Percentiles rank a stretch among this genome's conserved stretches.
Conservation (phyloP, 106 monocot genomes). For the Dioscorea zingiberensis region DNA sequence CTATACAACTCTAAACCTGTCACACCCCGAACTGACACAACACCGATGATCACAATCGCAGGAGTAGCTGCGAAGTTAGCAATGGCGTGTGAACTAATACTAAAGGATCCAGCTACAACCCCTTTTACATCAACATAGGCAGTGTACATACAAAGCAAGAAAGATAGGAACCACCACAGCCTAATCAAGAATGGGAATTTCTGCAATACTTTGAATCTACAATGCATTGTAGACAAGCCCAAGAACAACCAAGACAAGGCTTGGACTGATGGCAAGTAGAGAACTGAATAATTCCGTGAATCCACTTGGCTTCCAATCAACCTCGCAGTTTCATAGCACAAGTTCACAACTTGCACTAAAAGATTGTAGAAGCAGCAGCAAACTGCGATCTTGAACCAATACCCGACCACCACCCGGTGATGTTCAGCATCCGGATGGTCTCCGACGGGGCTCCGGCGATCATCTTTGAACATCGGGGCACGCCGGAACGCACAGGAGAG, state of each 20-base stretch:
- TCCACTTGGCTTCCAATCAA: slow-evolving; percentile 8
- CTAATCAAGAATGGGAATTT: slow-evolving; percentile 51
- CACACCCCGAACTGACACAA: slow-evolving; percentile 35
- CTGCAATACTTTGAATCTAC: slow-evolving; percentile 17
- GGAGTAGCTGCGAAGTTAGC: slow-evolving; percentile 50
- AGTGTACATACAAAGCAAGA: slow-evolving; percentile 35
- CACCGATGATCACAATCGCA: slow-evolving; percentile 51
- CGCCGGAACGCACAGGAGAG: slow-evolving; percentile 17
- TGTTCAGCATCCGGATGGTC: background rate
- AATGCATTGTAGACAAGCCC: slow-evolving; percentile 21
- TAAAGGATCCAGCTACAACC: slow-evolving; percentile 14
- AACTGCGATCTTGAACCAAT: slow-evolving; percentile 30
- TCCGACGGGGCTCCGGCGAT: background rate
- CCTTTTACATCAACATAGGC: slow-evolving; percentile 29
- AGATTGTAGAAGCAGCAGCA: slow-evolving; percentile 39
- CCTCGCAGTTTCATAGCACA: slow-evolving; percentile 34
- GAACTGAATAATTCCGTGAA: slow-evolving; percentile 8
- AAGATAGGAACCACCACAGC: slow-evolving; percentile 57
- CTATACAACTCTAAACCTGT: slow-evolving; percentile 36
- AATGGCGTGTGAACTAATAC: slow-evolving; percentile 28
- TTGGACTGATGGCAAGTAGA: slow-evolving; percentile 44
- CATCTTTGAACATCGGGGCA: slow-evolving; percentile 17
- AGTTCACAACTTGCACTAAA: slow-evolving; percentile 28
- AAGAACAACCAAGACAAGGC: slow-evolving; percentile 46
- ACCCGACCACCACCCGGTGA: slow-evolving; percentile 11